These are phyloP conservation scores for Eutypella sp. DNA, from an alignment of 2,329 filamentous ascomycete species.

Conservation along the genomic window DNA sequence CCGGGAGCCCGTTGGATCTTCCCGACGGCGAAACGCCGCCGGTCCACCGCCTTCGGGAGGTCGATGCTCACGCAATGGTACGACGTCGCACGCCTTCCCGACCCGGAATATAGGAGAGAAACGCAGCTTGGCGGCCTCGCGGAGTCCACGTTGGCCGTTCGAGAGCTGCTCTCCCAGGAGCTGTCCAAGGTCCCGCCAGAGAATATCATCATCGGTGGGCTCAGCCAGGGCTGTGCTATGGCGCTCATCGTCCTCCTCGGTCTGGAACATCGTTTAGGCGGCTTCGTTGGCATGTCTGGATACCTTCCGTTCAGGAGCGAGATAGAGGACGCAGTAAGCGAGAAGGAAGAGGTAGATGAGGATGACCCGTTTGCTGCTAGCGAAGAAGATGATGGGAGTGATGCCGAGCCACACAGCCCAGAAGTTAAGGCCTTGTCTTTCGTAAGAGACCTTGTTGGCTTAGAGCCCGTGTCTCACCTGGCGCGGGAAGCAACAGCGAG, in stretches of 20 bases:
- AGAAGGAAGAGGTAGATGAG: constrained; percentile 2
- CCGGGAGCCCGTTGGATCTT: constrained; percentile 44
- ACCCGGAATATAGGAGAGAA: constrained; percentile 36
- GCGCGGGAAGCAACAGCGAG: constrained; percentile 7
- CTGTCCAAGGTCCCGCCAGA: constrained; percentile 17
- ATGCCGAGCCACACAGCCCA: constrained; percentile 5
- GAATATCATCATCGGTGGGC: constrained; percentile 44
- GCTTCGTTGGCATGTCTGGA: constrained; percentile 43
- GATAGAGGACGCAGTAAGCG: constrained; percentile 23
- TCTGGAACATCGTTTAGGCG: constrained; percentile 32
- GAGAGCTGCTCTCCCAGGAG: constrained; percentile 31
- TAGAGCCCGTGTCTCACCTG: constrained; percentile 6
- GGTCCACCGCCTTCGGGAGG: constrained; percentile 37
- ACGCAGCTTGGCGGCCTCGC: constrained; percentile 39
- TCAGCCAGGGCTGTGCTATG: constrained; percentile 51
- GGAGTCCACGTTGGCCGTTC: constrained; percentile 33
- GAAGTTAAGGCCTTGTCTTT: constrained; percentile 23
- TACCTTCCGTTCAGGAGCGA: constrained; percentile 37
- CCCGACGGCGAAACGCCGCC: constrained; percentile 41
- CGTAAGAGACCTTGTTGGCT: constrained; percentile 27
- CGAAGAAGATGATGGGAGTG: constrained; percentile 10
- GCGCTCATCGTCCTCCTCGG: constrained; percentile 36
- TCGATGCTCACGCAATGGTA: constrained; percentile 47
- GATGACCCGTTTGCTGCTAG: constrained; percentile 7
- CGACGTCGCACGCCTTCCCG: constrained; percentile 36